Base-by-base conservation (phyloP, 305 asterid species). In the Galium porrigens region DNA sequence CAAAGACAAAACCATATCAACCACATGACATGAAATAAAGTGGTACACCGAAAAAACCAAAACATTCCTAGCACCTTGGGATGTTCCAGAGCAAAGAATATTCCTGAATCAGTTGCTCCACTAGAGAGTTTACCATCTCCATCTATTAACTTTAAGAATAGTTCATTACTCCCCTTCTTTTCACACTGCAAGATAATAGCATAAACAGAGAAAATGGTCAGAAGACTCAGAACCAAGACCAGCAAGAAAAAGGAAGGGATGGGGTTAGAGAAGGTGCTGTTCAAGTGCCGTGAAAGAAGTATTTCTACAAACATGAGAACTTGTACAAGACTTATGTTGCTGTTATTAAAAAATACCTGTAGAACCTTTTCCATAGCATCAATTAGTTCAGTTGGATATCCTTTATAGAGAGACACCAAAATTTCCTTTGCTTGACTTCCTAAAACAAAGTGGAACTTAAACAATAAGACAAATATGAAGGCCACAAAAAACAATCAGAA, bases 41-140 rank as follows among this genome's bases (percentile, higher is more conserved):
- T 62, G 39, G 22, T 15, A 25, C 0, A 44, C 4, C 29, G n/a
- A 11, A 46, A 8, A 63, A 48, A 5, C 52, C 52, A 62, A 58
- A 48, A 32, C 44, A 55, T 25, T 30, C 61, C 14, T 8, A 61
- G 56, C 12, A 89, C 99, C 95, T 80, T 85, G 3, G 94, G 84
- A 81, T 89, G 95, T 78, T 92, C 88, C 71, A 92, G 68, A 25
- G 89, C 83, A 71, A 87, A 87, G 83, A 82, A 75, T 46, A 80
- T 34, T 74, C 82, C 87, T 58, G 90, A 83, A 80, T 81, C 77
- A 14, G 82, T 82, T 49, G 76, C 68, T 69, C 77, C 86, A 65
- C 64, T 64, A 65, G 96, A 80, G 53, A 78, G 68, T 39, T 63
- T 77, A 71, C 78, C 70, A 75, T 78, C 80, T 34, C 86, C 86